Conservation (phyloP, 768 basidiomycete genomes). For the Thelephora aurantiotincta region DNA sequence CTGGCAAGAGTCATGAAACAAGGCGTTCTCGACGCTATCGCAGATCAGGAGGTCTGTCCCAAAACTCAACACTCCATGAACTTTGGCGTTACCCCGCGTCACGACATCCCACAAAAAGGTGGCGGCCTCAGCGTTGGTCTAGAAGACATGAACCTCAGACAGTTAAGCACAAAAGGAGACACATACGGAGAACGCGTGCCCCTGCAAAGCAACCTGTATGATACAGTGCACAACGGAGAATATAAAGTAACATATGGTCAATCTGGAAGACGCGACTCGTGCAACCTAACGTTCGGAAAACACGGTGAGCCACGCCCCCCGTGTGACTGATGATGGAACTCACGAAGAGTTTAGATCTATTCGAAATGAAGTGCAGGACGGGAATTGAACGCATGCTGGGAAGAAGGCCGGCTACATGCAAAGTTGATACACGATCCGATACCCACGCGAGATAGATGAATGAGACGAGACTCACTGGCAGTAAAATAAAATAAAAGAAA, state of each 20-base stretch:
- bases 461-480: too few relatives aligned
- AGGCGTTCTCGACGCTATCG: slow-evolving; percentile 28
- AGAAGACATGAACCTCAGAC: too few relatives aligned
- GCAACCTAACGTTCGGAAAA: slow-evolving; percentile 35
- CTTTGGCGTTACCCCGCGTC: slow-evolving; percentile 30
- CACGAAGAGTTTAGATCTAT: slow-evolving; percentile 35
- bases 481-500: slow-evolving; percentile 6
- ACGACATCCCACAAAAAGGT: slow-evolving; percentile 37
- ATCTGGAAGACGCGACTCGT: slow-evolving; percentile 51
- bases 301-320: too few relatives aligned
- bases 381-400: slow-evolving; percentile 26
- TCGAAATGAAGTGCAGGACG: slow-evolving; percentile 22
- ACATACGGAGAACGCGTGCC: slow-evolving; percentile 39
- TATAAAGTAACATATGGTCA: slow-evolving; percentile 50
- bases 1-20: slow-evolving; percentile 26
- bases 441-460: not conserved
- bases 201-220: slow-evolving; percentile 57
- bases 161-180: too few relatives aligned
- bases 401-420: not conserved
- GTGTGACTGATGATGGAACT: slow-evolving; percentile 11
- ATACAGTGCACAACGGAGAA: slow-evolving; percentile 55
- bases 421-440: not conserved
- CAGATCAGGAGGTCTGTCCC: slow-evolving; percentile 42
- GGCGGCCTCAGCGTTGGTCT: slow-evolving; percentile 39
- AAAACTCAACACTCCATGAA: slow-evolving; percentile 38